A percentile compares a stretch with the other conserved stretches of the same genome.
These are phyloP conservation scores for Cryptomeria japonica DNA, from an alignment of 75 land plant species.

Conservation along the genomic window DNA sequence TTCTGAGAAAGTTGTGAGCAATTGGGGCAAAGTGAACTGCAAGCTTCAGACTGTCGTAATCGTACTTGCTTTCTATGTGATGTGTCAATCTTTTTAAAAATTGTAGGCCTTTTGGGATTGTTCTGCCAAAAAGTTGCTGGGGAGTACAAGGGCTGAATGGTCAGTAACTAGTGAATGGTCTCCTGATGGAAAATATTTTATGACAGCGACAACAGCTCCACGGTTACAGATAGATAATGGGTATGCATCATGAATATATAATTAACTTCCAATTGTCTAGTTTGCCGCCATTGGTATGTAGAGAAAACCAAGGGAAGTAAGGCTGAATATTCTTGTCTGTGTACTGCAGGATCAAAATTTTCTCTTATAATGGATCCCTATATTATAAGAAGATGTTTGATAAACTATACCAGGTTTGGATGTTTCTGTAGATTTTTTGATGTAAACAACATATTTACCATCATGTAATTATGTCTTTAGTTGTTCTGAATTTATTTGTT, in stretches of 20 bases:
- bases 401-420: conserved; percentile 86
- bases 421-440: background rate
- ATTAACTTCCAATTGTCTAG: background rate
- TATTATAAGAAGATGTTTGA: conserved; percentile 78
- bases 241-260: conserved; percentile 36
- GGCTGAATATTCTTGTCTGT: background rate
- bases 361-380: conserved; percentile 81
- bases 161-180: conserved; percentile 99
- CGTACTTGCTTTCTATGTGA: background rate
- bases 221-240: conserved; percentile 98
- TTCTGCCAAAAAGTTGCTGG: conserved; percentile 59
- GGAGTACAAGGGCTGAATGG: conserved; percentile 78
- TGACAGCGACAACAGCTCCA: conserved; percentile 99
- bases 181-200: conserved; percentile 85
- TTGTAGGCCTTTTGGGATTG: conserved; percentile 93
- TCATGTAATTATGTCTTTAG: conserved; percentile 2
- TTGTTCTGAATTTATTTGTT: background rate
- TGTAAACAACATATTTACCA: background rate
- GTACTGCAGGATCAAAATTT: conserved; percentile 78
- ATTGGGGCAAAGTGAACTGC: background rate
- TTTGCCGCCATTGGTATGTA: background rate
- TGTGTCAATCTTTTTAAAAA: background rate
- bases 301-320: background rate
- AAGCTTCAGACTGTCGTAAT: background rate
- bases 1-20: background rate